Percentiles rank a stretch among this genome's conserved stretches.
Evolutionary conservation across 2,329 filamentous ascomycete genomes (phyloP).

Genomic region (Boeremia exigua): DNA sequence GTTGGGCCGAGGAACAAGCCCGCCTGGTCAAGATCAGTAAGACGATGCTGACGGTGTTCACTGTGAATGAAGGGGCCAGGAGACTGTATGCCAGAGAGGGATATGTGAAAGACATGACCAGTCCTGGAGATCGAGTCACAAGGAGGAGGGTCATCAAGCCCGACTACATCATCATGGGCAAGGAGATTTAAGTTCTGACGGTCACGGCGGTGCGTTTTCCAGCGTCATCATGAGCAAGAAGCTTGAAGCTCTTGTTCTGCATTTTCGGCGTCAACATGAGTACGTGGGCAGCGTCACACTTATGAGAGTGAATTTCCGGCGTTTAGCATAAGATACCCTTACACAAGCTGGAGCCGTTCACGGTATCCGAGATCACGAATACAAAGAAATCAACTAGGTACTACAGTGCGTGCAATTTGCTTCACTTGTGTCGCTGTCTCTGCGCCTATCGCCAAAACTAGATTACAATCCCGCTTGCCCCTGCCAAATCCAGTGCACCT

Average conservation of each 20-base stretch:
- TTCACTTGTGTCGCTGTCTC: neutral
- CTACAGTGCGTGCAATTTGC: neutral
- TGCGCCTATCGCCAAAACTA: neutral
- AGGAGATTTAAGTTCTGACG: slow-evolving; percentile 12
- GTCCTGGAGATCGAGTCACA: slow-evolving; percentile 54
- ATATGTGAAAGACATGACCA: slow-evolving; percentile 60
- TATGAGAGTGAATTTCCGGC: neutral
- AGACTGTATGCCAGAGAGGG: slow-evolving; percentile 68
- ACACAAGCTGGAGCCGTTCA: neutral
- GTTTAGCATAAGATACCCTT: neutral
- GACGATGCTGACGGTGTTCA: slow-evolving; percentile 77
- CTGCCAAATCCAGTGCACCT: neutral
- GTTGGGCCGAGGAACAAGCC: slow-evolving; percentile 61
- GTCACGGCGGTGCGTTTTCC: slow-evolving; percentile 1
- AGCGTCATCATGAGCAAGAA: slow-evolving; percentile 35
- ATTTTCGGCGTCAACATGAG: slow-evolving; percentile 3
- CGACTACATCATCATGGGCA: slow-evolving; percentile 40
- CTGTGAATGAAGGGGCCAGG: slow-evolving; percentile 63
- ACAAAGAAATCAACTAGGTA: neutral
- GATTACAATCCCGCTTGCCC: neutral
- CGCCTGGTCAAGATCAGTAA: slow-evolving; percentile 64
- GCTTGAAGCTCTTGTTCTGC: neutral
- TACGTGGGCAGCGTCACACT: neutral
- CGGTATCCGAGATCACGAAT: neutral
- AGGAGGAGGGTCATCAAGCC: slow-evolving; percentile 27